These are phyloP conservation scores for Carex sylvatica DNA, from an alignment of 202 grass and related monocot genomes.

Conservation along the genomic window DNA sequence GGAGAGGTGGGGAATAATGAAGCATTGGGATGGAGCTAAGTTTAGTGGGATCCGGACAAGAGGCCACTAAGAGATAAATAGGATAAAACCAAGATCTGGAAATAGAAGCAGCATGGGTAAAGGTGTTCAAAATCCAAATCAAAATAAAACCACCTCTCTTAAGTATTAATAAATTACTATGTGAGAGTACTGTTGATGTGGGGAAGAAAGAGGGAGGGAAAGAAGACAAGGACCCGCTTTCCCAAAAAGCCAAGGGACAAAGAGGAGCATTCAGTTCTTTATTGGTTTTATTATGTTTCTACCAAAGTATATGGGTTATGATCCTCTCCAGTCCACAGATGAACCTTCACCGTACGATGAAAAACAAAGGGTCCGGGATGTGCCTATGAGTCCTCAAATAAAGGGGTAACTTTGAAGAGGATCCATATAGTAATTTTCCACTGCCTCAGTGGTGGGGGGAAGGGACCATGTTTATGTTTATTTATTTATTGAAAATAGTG, in stretches of 20 bases:
- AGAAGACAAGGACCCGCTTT: slow-evolving; percentile 31
- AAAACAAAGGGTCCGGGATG: neutral
- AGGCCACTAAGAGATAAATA: slow-evolving; percentile 26
- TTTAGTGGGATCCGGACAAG: slow-evolving; percentile 28
- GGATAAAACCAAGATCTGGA: slow-evolving; percentile 18
- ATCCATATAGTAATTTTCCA: neutral
- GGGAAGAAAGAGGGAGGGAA: slow-evolving; percentile 12
- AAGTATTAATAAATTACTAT: slow-evolving; percentile 22
- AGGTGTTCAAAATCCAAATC: slow-evolving; percentile 25
- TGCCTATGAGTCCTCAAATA: neutral
- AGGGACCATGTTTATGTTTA: slow-evolving; percentile 16
- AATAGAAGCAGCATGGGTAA: slow-evolving; percentile 31
- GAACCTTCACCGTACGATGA: neutral
- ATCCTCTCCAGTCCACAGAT: neutral
- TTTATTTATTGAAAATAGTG: slow-evolving; percentile 30
- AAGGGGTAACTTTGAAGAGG: neutral
- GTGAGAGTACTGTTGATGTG: neutral
- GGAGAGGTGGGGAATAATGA: slow-evolving; percentile 32
- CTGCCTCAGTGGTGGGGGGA: neutral
- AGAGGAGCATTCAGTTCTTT: slow-evolving; percentile 31
- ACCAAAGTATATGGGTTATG: neutral
- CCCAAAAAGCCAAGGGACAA: slow-evolving; percentile 30
- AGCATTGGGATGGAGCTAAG: slow-evolving; percentile 30
- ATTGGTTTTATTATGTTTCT: slow-evolving; percentile 20
- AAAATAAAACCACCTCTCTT: neutral